Conservation (phyloP, 257 asterid species). For the Solanum lycopersicoides region DNA sequence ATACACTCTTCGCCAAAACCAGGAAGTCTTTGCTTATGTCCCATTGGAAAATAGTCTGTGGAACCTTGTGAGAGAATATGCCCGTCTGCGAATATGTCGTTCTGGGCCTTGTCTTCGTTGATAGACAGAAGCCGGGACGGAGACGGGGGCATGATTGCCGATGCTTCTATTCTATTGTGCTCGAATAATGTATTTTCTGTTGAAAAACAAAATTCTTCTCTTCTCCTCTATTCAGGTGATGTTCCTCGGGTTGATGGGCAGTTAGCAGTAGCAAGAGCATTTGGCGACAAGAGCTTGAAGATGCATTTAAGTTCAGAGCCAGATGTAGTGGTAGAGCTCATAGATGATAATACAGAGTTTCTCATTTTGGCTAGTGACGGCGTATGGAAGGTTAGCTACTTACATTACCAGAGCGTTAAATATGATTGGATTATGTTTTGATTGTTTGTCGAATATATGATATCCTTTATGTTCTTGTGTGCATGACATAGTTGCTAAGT, state of each 20-base stretch:
- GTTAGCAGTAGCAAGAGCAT: conserved; percentile 94
- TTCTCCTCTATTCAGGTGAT: conserved; percentile 42
- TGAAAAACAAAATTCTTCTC: not conserved
- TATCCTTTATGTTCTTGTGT: not conserved
- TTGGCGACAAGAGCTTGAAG: conserved; percentile 89
- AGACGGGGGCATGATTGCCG: not conserved
- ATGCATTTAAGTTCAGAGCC: conserved; percentile 90
- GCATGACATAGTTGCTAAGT: not conserved
- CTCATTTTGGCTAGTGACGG: conserved; percentile 92
- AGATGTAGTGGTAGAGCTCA: conserved; percentile 37
- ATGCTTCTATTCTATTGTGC: not conserved
- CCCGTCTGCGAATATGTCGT: not conserved
- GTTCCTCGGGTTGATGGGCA: conserved; percentile 92
- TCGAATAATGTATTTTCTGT: not conserved
- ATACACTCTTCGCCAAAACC: not conserved
- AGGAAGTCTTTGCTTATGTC: not conserved
- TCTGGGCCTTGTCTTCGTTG: not conserved
- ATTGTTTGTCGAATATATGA: not conserved
- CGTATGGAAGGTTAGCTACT: conserved; percentile 67
- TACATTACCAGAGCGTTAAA: not conserved
- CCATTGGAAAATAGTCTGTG: not conserved
- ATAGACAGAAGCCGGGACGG: not conserved
- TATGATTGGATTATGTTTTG: not conserved
- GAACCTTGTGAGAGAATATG: not conserved
- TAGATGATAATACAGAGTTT: conserved; percentile 66